Base-by-base conservation (phyloP, 306 rosid species). In the Cyamopsis tetragonoloba region DNA sequence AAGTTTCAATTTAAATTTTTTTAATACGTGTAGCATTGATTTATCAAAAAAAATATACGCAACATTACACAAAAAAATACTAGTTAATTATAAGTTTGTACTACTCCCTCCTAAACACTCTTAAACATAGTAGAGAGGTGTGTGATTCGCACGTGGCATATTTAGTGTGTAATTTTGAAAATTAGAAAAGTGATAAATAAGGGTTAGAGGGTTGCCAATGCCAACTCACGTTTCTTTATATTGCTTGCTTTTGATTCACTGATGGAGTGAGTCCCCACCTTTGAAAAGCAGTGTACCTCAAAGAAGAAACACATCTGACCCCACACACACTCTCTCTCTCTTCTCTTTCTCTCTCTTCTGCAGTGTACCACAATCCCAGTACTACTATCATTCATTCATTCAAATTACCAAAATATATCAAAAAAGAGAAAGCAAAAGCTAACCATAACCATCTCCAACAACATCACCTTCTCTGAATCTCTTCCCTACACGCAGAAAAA, bases 291-390 rank as follows among this genome's bases (percentile, higher is more conserved):
- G 44, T 87, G 96, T 86, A 69, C 68, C 70, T 44, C 1, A 86
- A 91, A 91, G 81, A 75, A 87, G 95, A 75, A 82, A 80, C 95
- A 85, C 27, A 11, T 9, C 3, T 73, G 92, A 85, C 20, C 88
- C 77, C 66, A 69, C 35, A 31, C 35, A 31, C 35, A 2, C 35
- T 31, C 35, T 30, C 65, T 17, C 71, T 72, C 72, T 70, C 64
- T 30, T 41, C 28, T 31, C 35, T 30, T 58, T 17, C 71, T 72
- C 72, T 70, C 64, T 30, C 49, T 37, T 23, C 61, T 28, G 22
- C 62, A 80, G 85, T 75, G 87, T 77, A 49, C 46, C n/a, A 34
- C 53, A 49, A 17, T 44, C 51, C 31, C 66, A 37, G 20, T 53
- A 39, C 62, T 38, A 23, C 37, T 12, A 19, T 57, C 71, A 58